phyloP scores from a whole-genome alignment of 257 asterid genomes.

The Nicotiana benthamiana region DNA sequence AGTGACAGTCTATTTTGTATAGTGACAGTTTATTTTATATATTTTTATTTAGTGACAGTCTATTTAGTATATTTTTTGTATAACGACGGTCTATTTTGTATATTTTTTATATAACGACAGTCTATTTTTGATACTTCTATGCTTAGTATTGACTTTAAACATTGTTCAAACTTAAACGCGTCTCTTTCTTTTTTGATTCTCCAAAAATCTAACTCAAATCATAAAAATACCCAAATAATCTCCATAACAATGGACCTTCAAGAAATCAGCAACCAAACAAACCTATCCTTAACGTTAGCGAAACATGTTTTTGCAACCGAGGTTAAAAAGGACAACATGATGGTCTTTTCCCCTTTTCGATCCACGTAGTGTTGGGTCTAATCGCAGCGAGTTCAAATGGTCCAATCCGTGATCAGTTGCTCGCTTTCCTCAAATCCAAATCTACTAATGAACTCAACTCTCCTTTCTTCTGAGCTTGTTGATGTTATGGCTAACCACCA shows the following conservation, averaged over 20 bases:
- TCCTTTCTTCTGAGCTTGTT: conserved; percentile 24
- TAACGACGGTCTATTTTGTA: too few relatives aligned
- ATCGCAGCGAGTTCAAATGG: conserved; percentile 29
- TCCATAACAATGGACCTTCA: conserved; percentile 21
- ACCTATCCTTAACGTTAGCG: conserved; percentile 11
- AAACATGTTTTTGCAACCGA: conserved; percentile 16
- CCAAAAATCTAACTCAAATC: background rate
- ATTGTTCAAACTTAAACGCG: background rate
- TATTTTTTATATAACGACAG: too few relatives aligned
- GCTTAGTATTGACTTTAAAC: background rate
- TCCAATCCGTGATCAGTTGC: conserved; percentile 22
- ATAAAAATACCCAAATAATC: background rate
- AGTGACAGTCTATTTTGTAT: too few relatives aligned
- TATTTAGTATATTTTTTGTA: too few relatives aligned
- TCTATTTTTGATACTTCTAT: background rate
- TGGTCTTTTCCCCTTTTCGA: conserved; percentile 32
- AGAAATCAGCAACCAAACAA: conserved; percentile 26
- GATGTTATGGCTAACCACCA: background rate
- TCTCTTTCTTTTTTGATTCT: background rate
- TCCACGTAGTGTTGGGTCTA: conserved; percentile 28
- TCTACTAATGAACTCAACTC: conserved; percentile 20
- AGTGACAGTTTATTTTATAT: too few relatives aligned
- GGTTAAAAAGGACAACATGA: conserved; percentile 14
- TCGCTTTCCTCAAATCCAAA: conserved; percentile 27
- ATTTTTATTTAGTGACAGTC: too few relatives aligned